A percentile compares a stretch with the other conserved stretches of the same genome.
Conservation (phyloP, 2,329 filamentous ascomycete genomes). For the Laburnicola sp. region DNA sequence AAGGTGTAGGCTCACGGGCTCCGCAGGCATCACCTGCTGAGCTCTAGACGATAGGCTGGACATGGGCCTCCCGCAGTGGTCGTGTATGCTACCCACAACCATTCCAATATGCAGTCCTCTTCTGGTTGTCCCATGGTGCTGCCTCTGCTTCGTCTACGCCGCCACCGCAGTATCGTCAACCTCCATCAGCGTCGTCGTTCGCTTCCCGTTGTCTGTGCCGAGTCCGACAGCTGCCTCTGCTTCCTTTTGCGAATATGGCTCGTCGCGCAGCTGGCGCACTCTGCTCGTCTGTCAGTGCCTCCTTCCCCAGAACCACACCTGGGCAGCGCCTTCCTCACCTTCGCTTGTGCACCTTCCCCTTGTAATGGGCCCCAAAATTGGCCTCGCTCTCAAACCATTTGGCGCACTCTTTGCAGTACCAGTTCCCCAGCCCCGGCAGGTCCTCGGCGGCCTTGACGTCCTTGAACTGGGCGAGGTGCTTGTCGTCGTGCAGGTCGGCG, state of each 20-base stretch:
- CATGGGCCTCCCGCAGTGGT: neutral
- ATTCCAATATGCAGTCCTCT: neutral
- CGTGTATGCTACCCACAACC: neutral
- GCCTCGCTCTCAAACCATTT: constrained; percentile 92
- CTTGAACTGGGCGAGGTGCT: constrained; percentile 79
- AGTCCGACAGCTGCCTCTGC: constrained; percentile 80
- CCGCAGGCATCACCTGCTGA: constrained; percentile 8
- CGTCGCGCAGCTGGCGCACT: constrained; percentile 78
- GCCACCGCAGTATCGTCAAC: constrained; percentile 31
- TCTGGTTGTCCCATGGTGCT: neutral
- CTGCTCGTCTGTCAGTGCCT: constrained; percentile 52
- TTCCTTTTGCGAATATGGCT: constrained; percentile 82
- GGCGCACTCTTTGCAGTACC: constrained; percentile 90
- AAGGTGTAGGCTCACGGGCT: constrained; percentile 5
- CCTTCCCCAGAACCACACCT: neutral
- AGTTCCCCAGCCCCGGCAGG: constrained; percentile 79
- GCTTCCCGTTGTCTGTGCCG: constrained; percentile 67
- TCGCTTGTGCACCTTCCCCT: constrained; percentile 92
- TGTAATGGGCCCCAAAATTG: constrained; percentile 74
- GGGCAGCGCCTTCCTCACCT: constrained; percentile 57
- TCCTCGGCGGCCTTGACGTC: constrained; percentile 80
- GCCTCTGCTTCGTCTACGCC: constrained; percentile 6
- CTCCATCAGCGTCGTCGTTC: constrained; percentile 39
- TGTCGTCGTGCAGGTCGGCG: constrained; percentile 74
- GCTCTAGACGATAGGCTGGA: neutral